These are phyloP conservation scores for Torulaspora maleeae DNA, from an alignment of 805 yeast genomes.

Conservation along the genomic window DNA sequence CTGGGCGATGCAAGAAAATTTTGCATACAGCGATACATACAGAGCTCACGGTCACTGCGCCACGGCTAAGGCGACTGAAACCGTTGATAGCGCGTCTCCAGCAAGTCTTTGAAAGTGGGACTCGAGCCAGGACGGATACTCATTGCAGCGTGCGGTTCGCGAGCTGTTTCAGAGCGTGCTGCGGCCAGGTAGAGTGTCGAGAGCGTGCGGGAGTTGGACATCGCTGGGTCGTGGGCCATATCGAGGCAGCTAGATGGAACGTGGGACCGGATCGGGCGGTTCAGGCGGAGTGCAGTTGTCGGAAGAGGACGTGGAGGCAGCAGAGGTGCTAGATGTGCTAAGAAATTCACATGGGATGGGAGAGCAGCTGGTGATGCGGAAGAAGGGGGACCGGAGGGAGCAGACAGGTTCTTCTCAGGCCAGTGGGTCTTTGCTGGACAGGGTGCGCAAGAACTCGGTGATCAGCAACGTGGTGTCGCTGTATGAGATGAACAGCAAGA, in stretches of 20 bases:
- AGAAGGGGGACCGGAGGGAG: not conserved
- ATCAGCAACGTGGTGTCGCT: constrained; percentile 48
- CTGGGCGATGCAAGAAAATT: not conserved
- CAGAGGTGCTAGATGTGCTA: constrained; percentile 26
- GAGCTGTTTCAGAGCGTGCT: too few relatives aligned
- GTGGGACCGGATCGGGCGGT: not conserved
- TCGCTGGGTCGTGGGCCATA: not conserved
- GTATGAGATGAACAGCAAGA: constrained; percentile 36
- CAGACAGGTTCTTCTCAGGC: not conserved
- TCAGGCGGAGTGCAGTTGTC: constrained; percentile 10
- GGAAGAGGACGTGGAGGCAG: constrained; percentile 29
- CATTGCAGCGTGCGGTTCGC: too few relatives aligned
- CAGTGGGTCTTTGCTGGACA: constrained; percentile 13
- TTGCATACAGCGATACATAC: not conserved
- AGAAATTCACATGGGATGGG: constrained; percentile 20
- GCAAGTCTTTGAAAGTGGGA: too few relatives aligned
- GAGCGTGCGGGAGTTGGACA: too few relatives aligned
- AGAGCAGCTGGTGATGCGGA: not conserved
- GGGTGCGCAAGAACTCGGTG: constrained; percentile 19
- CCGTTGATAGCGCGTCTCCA: not conserved
- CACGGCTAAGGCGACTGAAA: not conserved
- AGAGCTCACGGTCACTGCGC: too few relatives aligned
- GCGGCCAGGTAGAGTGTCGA: too few relatives aligned
- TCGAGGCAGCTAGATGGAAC: not conserved
- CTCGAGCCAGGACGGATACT: too few relatives aligned